Percentiles rank a stretch among this genome's conserved stretches.
phyloP scores from a whole-genome alignment of 805 yeast species.

The Saccharomycopsis babjevae region DNA sequence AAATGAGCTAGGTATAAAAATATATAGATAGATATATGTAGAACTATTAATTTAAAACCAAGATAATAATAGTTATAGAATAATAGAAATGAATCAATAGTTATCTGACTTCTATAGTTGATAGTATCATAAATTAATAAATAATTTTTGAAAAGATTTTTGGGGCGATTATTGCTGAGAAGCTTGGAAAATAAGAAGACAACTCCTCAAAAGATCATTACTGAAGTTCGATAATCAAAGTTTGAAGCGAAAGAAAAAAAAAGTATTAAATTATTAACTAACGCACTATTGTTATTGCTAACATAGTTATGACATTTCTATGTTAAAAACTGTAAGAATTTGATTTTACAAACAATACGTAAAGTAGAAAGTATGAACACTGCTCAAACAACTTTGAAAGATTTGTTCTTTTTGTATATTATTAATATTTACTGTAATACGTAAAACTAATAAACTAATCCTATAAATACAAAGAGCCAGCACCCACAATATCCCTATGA shows the following conservation, averaged over 20 bases:
- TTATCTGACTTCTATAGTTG: background rate
- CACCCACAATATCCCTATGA: conserved; percentile 93
- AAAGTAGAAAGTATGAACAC: no score
- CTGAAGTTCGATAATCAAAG: no score
- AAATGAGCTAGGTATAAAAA: background rate
- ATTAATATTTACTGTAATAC: background rate
- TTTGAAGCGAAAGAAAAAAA: no score
- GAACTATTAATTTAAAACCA: background rate
- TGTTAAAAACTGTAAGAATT: no score
- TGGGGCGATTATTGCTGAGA: no score
- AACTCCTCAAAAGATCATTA: no score
- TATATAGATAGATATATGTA: background rate
- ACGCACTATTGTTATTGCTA: no score
- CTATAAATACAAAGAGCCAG: conserved; percentile 74
- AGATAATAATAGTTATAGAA: background rate
- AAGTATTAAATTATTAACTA: no score
- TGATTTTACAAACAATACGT: no score
- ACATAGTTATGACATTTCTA: no score
- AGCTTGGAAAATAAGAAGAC: no score
- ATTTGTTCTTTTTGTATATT: background rate
- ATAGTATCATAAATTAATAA: background rate
- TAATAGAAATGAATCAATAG: background rate
- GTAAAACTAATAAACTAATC: background rate
- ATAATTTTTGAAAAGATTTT: background rate
- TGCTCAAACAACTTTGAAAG: no score